Percentiles rank a stretch among this genome's conserved stretches.
Conservation (phyloP, 2,329 filamentous ascomycete species). For the Dothideomycetes sp. region DNA sequence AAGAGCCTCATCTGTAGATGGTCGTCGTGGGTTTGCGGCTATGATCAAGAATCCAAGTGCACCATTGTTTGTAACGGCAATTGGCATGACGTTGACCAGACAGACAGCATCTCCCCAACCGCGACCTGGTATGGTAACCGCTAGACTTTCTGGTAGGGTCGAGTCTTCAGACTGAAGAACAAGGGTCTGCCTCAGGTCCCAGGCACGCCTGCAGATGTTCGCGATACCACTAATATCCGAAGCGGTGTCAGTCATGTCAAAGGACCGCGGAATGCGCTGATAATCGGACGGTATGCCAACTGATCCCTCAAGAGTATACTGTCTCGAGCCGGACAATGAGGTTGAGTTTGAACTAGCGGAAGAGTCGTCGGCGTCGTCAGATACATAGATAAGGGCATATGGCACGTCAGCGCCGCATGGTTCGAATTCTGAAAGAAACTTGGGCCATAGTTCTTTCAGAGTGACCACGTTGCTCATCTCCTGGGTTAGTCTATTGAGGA, state of each 20-base stretch:
- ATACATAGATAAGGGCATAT: constrained; percentile 10
- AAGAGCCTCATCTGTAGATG: constrained; percentile 27
- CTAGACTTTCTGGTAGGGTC: constrained; percentile 6
- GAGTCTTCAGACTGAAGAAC: constrained; percentile 4
- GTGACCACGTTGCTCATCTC: constrained; percentile 1
- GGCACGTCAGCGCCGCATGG: constrained; percentile 8
- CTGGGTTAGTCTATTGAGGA: constrained; percentile 7
- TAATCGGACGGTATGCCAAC: constrained; percentile 17
- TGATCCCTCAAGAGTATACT: constrained; percentile 16
- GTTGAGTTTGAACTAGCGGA: constrained; percentile 6
- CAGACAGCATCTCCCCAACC: constrained; percentile 7
- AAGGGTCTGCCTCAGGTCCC: constrained; percentile 2
- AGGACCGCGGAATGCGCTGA: constrained; percentile 13
- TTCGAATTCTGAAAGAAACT: constrained; percentile 8
- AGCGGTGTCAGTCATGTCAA: constrained; percentile 13
- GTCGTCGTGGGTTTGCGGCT: constrained; percentile 26
- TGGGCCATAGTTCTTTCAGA: constrained; percentile 8
- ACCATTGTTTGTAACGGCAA: constrained; percentile 20
- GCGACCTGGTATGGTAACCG: constrained; percentile 3
- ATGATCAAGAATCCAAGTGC: constrained; percentile 28
- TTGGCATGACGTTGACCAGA: constrained; percentile 8
- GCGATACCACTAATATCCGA: constrained; percentile 6
- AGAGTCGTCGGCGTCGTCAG: constrained; percentile 13
- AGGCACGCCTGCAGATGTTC: constrained; percentile 9
- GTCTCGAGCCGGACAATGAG: constrained; percentile 7